A percentile compares a stretch with the other conserved stretches of the same genome.
These are phyloP conservation scores for Wickerhamiella nectarea DNA, from an alignment of 805 yeast genomes.

Conservation along the genomic window DNA sequence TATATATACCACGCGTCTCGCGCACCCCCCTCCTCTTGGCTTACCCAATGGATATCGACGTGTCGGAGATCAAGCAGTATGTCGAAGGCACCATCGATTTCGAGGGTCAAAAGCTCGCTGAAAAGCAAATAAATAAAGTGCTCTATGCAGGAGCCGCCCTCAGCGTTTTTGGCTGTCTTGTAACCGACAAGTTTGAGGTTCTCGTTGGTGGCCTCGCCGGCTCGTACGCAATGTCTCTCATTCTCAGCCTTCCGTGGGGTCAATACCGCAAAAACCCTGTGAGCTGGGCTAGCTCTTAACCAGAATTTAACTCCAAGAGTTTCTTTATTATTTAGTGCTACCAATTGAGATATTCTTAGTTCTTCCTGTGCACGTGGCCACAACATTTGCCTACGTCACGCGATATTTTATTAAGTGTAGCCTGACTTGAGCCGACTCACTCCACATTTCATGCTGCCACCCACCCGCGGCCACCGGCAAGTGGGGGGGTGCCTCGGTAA, in stretches of 20 bases:
- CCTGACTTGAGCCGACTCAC: not conserved
- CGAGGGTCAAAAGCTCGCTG: slow-evolving; percentile 18
- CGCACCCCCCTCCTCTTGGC: not conserved
- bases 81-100: slow-evolving; percentile 20
- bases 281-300: slow-evolving; percentile 15
- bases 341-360: no score
- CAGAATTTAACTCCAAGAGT: no score
- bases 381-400: no score
- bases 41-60: slow-evolving; percentile 10
- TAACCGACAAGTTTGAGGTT: slow-evolving; percentile 12
- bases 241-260: slow-evolving; percentile 17
- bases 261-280: slow-evolving; percentile 17
- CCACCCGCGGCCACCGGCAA: not conserved
- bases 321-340: no score
- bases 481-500: slow-evolving; percentile 7
- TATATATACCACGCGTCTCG: no score
- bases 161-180: slow-evolving; percentile 12
- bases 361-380: no score
- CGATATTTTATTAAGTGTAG: no score
- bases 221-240: slow-evolving; percentile 12
- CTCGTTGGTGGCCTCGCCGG: slow-evolving; percentile 11
- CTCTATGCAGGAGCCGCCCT: slow-evolving; percentile 13
- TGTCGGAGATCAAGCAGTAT: slow-evolving; percentile 15
- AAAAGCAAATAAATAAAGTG: not conserved
- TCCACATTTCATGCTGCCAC: not conserved